Conservation (phyloP, 257 asterid genomes). For the Nicotiana noctiflora region DNA sequence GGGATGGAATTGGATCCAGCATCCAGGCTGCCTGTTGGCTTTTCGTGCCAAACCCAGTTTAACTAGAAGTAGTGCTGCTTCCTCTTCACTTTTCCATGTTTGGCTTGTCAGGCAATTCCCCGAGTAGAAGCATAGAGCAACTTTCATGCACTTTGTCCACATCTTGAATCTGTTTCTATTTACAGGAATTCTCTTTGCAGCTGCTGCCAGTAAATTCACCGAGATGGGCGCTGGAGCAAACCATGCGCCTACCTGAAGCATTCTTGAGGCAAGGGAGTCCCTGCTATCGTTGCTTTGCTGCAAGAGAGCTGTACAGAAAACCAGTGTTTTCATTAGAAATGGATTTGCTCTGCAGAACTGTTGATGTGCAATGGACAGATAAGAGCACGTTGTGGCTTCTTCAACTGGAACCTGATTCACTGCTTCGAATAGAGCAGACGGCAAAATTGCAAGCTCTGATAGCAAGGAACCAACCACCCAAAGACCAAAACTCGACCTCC, state of each 20-base stretch:
- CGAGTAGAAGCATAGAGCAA: constrained; percentile 39
- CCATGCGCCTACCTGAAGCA: constrained; percentile 83
- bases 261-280: constrained; percentile 42
- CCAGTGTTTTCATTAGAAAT: constrained; percentile 48
- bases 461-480: constrained; percentile 59
- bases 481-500: constrained; percentile 65
- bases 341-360: constrained; percentile 52
- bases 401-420: constrained; percentile 39
- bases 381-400: constrained; percentile 27
- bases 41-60: constrained; percentile 62
- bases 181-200: constrained; percentile 52
- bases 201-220: constrained; percentile 47
- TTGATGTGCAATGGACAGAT: constrained; percentile 36
- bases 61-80: constrained; percentile 54
- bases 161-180: constrained; percentile 34
- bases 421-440: constrained; percentile 63
- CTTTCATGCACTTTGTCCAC: constrained; percentile 48
- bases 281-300: constrained; percentile 34
- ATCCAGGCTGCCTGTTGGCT: constrained; percentile 50
- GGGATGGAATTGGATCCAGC: constrained; percentile 79
- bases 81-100: constrained; percentile 67
- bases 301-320: constrained; percentile 39
- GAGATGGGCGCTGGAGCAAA: constrained; percentile 70
- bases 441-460: constrained; percentile 52
- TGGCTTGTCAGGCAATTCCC: constrained; percentile 38